Evolutionary conservation across 75 land plant species (phyloP).

Genomic region (Pseudotsuga menziesii): DNA sequence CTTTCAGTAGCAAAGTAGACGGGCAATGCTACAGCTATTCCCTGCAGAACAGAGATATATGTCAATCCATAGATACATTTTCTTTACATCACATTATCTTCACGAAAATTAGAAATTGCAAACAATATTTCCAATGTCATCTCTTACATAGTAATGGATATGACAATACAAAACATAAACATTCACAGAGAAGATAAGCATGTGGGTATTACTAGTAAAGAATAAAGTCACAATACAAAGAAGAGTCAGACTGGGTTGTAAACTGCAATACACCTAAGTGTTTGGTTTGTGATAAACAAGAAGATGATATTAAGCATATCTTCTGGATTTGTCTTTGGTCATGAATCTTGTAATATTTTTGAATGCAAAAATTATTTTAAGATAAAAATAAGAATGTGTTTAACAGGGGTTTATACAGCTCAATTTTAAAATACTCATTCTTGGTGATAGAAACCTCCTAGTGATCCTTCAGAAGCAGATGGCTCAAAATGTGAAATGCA

Average conservation of each 20-base stretch:
- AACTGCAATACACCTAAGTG: no score
- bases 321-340: background rate
- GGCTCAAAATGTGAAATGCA: background rate
- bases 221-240: background rate
- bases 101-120: background rate
- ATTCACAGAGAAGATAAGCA: background rate
- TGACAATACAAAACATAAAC: no score
- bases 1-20: conserved; percentile 95
- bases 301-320: background rate
- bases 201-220: background rate
- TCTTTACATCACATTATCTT: background rate
- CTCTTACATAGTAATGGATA: background rate
- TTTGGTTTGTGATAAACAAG: no score
- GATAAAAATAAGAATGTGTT: background rate
- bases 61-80: background rate
- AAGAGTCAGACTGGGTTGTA: background rate
- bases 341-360: no score
- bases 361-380: background rate
- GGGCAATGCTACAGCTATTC: conserved; percentile 95
- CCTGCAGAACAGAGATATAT: conserved; percentile 34
- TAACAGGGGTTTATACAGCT: background rate
- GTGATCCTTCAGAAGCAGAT: background rate
- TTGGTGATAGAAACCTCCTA: background rate
- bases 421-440: background rate
- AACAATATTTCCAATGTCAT: background rate